A percentile compares a stretch with the other conserved stretches of the same genome.
Evolutionary conservation across 306 rosid genomes (phyloP).

Genomic region (Luffa aegyptiaca): DNA sequence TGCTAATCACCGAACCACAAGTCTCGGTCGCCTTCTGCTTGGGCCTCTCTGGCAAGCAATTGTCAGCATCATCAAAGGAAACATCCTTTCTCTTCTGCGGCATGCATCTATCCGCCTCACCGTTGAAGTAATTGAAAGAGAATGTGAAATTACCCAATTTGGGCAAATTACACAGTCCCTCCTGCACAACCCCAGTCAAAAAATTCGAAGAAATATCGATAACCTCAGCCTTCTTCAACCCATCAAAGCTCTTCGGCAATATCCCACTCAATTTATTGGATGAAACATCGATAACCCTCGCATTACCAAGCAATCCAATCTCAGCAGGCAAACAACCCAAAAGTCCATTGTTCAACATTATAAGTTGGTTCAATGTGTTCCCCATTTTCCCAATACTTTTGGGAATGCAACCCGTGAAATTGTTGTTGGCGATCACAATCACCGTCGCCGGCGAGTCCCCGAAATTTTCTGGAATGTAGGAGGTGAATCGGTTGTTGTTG

Average conservation of each 20-base stretch:
- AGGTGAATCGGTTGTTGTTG: constrained; percentile 30
- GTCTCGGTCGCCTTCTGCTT: constrained; percentile 27
- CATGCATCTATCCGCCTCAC: constrained; percentile 32
- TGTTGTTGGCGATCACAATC: constrained; percentile 44
- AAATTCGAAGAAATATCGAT: too few species aligned
- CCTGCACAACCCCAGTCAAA: too few species aligned
- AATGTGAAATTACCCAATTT: too few species aligned
- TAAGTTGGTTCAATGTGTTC: constrained; percentile 33
- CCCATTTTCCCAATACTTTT: too few species aligned
- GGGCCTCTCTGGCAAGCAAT: constrained; percentile 55
- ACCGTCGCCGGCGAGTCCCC: constrained; percentile 53
- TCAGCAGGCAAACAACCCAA: constrained; percentile 63
- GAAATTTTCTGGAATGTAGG: constrained; percentile 18
- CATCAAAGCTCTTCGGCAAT: too few species aligned
- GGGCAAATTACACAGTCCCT: too few species aligned
- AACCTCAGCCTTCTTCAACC: too few species aligned
- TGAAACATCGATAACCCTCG: constrained; percentile 37
- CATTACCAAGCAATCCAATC: constrained; percentile 28
- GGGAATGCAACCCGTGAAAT: too few species aligned
- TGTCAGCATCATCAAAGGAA: constrained; percentile 26
- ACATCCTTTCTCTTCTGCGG: constrained; percentile 16
- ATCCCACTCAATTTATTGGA: not conserved
- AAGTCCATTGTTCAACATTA: constrained; percentile 37
- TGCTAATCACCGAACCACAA: constrained; percentile 41
- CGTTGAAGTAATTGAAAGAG: too few species aligned